Base-by-base conservation (phyloP, 805 yeast species). In the Pichia gijzeniarum region DNA sequence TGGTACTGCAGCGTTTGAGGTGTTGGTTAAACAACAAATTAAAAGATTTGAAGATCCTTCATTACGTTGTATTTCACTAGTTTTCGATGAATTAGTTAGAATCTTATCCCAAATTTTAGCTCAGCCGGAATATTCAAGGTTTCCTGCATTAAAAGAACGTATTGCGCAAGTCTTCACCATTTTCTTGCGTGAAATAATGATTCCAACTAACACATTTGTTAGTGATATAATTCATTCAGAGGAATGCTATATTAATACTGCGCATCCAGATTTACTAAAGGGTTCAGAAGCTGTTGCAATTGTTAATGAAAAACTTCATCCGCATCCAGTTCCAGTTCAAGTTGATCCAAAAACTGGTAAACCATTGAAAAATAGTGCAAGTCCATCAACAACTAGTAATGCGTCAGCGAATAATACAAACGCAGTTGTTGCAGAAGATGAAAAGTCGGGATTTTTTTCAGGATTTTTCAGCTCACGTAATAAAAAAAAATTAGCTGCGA, bases 1-100 rank as follows among this genome's bases (percentile, higher is more conserved):
- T 50, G 98, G 98, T 20, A 91, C 98, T 9, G 93, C 88, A 58
- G 97, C 97, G 0, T 91, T 91, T 65, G 99, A 93, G 65, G 95
- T 90, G 17, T 77, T 90, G 51, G 97, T 91, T 39, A 89, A 87
- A 66, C 95, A 88, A 63, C 96, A 88, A 68, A 90, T 91, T 54
- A 80, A 75, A 57, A 80, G 98, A 65, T 88, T 93, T 70, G 96
- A 90, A 68, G 97, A 91, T 58, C 99, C 99, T 12, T 71, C 93
- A 3, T 57, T 86, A 48, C 80, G 95, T 58, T 87, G 97, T 71
- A 89, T 90, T 50, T 80, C 85, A 50, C 77, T 91, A 57, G 85
- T 91, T 45, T 93, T 87, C 65, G 99, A 91, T 65, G 99, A 93
- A 70, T 75, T 93, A 62, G 95, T 88, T 38, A 79, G 97, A 61